Conservation (phyloP, 192 early-diverging fungal species). For the Rhizoclosmatium globosum region DNA sequence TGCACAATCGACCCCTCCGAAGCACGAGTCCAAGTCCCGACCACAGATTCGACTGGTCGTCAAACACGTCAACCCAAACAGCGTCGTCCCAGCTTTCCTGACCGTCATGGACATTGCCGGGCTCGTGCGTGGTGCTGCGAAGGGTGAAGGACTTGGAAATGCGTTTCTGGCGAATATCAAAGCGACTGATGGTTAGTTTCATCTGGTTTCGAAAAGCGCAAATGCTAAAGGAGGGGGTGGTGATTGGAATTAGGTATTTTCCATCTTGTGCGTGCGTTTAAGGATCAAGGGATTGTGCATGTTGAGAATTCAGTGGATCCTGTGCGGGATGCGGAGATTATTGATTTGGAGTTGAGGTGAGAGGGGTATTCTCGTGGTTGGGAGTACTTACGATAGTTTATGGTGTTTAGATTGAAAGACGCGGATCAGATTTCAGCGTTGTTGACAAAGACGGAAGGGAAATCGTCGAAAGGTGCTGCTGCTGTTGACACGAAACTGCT, state of each 20-base stretch:
- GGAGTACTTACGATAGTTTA: not conserved
- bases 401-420: conserved; percentile 34
- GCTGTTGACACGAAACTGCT: too few relatives aligned
- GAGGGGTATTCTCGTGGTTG: too few relatives aligned
- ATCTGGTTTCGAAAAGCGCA: not conserved
- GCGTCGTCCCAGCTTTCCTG: conserved; percentile 74
- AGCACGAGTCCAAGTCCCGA: conserved; percentile 89
- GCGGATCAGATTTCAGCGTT: conserved; percentile 33
- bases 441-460: too few relatives aligned
- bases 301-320: conserved; percentile 75
- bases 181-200: conserved; percentile 51
- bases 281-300: conserved; percentile 85
- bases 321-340: conserved; percentile 86
- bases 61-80: conserved; percentile 66
- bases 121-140: conserved; percentile 78
- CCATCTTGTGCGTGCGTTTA: conserved; percentile 71
- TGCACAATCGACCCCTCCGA: conserved; percentile 95
- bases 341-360: conserved; percentile 86
- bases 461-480: too few relatives aligned
- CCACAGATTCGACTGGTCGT: conserved; percentile 82
- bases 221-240: not conserved
- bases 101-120: conserved; percentile 98
- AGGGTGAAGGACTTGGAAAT: conserved; percentile 75
- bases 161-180: conserved; percentile 92
- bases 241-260: conserved; percentile 40